Evolutionary conservation across 2,329 filamentous ascomycete genomes (phyloP).

Genomic region (Ceratocystis alfenasii): DNA sequence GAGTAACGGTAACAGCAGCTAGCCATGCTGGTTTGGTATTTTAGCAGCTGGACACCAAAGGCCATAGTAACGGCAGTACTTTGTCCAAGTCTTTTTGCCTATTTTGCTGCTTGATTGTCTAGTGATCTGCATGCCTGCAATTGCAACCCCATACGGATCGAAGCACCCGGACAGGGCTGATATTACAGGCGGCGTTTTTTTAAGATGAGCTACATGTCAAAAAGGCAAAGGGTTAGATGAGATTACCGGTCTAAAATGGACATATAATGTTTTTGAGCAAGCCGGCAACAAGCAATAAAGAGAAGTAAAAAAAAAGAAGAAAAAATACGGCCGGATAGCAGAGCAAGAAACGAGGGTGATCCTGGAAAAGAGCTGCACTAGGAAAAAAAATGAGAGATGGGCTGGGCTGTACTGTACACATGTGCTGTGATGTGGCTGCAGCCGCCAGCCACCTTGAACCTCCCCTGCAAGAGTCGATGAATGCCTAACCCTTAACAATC

Average conservation of each 20-base stretch:
- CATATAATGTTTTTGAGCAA: neutral
- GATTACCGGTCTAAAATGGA: neutral
- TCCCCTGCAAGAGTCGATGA: no score
- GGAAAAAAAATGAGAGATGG: no score
- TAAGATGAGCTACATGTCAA: slow-evolving; percentile 11
- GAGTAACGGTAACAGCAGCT: neutral
- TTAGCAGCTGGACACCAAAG: neutral
- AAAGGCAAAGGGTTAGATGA: slow-evolving; percentile 13
- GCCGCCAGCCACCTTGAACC: no score
- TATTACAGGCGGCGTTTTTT: slow-evolving; percentile 9
- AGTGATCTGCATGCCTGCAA: neutral
- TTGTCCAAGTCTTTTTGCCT: neutral
- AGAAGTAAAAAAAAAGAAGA: neutral
- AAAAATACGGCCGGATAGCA: neutral
- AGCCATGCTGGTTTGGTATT: neutral
- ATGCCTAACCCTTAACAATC: no score
- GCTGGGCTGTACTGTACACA: no score
- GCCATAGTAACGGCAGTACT: neutral
- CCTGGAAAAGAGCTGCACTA: no score
- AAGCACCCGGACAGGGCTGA: slow-evolving; percentile 6
- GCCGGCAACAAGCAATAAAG: neutral
- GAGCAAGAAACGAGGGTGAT: neutral
- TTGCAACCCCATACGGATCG: slow-evolving; percentile 3
- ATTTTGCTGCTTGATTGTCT: neutral
- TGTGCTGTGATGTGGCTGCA: no score